Evolutionary conservation across 2,329 filamentous ascomycete genomes (phyloP), one percentile per base, ranked within the genome.

Genomic region (Coleophoma crateriformis): DNA sequence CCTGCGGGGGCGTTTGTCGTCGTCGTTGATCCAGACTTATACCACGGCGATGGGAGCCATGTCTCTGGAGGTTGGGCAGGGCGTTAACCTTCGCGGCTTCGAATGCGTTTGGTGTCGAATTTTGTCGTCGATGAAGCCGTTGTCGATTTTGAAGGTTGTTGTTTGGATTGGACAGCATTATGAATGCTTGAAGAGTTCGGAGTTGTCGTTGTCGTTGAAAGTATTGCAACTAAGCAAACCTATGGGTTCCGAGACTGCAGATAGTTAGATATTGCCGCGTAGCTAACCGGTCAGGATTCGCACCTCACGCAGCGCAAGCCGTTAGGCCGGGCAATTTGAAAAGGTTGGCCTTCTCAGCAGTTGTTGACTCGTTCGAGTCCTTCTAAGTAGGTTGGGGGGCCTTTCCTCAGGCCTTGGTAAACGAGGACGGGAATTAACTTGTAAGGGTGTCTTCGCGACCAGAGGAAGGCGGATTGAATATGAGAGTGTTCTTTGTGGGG

Each of bases 231-330:
- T 61, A 71, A 67, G 67, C 70, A 73, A 73, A 76, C 74, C 72
- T 75, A 61, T 69, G 63, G 71, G 63, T 70, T 71, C 68, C 68
- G 70, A 68, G 69, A 73, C 73, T 75, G 64, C 32, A 48, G 56
- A 71, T 55, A 70, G 66, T 45, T 57, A 50, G 47, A 42, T 33
- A 45, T 34, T 38, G 4, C 14, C n/a, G 32, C 41, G 46, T 41
- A 60, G 73, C 60, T 68, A 27, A 2, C 6, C 27, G 6, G 8
- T 27, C 27, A 4, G 27, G 27, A 7, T 27, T 27, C 7, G 8
- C 8, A 90, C 87, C 85, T 90, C 85, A 84, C 85, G 84, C 85
- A 89, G 83, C 79, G 83, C 84, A 86, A 88, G 84, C 84, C 82
- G 84, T 81, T 78, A 79, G 82, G 85, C 85, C 85, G 85, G 87